Evolutionary conservation across 805 yeast species (phyloP), one percentile per base, ranked within the genome.

Genomic region (Teunomyces funiuensis): DNA sequence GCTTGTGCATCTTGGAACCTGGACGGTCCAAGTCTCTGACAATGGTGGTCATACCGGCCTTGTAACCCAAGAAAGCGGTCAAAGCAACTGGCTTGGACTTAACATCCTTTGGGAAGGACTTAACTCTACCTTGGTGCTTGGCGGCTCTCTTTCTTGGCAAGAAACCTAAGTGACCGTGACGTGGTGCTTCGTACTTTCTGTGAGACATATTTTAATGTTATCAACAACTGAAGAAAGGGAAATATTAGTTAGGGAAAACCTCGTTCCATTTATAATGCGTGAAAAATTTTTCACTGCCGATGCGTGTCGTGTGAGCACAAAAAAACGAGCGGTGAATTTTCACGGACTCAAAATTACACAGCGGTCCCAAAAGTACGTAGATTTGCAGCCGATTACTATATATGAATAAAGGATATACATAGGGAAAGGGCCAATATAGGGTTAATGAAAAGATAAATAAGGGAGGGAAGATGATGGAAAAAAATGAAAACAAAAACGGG

Each of bases 1-100:
- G 95, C 95, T 93, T 93, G 96, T 93, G 97, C 97, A 91, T 89
- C 84, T 93, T 93, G 73, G 99, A 93, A 75, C 99, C 99, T 79
- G 99, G 99, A 81, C 98, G 87, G 91, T 93, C 97, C 73, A 93
- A 85, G 80, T 93, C 99, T 82, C 99, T 90, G 71, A 93, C 99
- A 65, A 89, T 88, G 79, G 99, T 93, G 79, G 99, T 84, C 99
- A 93, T 93, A 88, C 99, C 99, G 63, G 99, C 99, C 84, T 79
- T 79, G 97, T 93, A 93, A 80, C 99, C 99, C 65, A 93, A 84
- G 95, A 91, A 93, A 61, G 99, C 97, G 63, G 99, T 93, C 76
- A 93, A 81, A 74, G 95, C 95, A 64, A 90, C 97, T 65, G 98
- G 95, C 86, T 91, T 91, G 58, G 96, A 73, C 80, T 86, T 83